Base-by-base conservation (phyloP, 805 yeast genomes). In the Metschnikowia vanudenii region DNA sequence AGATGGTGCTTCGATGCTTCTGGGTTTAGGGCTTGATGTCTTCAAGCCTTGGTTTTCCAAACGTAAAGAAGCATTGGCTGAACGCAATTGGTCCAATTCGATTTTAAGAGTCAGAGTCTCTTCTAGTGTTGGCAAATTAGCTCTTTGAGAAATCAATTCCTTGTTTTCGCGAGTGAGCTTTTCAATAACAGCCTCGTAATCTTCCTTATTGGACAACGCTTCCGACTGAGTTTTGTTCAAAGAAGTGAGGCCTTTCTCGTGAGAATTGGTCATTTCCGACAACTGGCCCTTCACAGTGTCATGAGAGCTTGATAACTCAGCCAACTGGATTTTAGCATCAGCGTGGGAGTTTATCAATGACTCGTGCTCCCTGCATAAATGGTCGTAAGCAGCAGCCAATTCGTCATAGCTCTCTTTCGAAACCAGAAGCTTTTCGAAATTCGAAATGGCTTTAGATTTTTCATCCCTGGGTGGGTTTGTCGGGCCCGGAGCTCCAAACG, bases 31-130 rank as follows among this genome's bases (percentile, higher is more conserved):
- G 18, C 38, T 31, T 4, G 45, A 18, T 34, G 56, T 61, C 54
- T 69, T 70, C 49, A 71, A 59, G 5, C 69, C 58, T 49, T 68
- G 70, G 44, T 65, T 68, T 44, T 71, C 75, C 39, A 69, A 60
- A 38, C 71, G 58, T 38, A 71, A 62, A 16, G 67, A 60, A 4
- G 74, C 68, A 40, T 59, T 62, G 6, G 59, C 45, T 3, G 68
- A 39, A 39, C 64, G 68, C 45, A 69, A 54, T 10, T 54, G 41
- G 28, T 67, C 69, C 22, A 62, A 45, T 30, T 70, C 72, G 6
- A 39, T 26, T 17, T 43, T 47, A 10, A 53, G 46, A 20, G 33
- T 29, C 31, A 24, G 24, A 16, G 29, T 7, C 16, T 47, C 46
- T n/a, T 39, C 53, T 4, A 28, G 36, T 2, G 52, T 30, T 2